Evolutionary conservation across 176 grass and related monocot genomes (phyloP).

Genomic region (Oryza punctata): DNA sequence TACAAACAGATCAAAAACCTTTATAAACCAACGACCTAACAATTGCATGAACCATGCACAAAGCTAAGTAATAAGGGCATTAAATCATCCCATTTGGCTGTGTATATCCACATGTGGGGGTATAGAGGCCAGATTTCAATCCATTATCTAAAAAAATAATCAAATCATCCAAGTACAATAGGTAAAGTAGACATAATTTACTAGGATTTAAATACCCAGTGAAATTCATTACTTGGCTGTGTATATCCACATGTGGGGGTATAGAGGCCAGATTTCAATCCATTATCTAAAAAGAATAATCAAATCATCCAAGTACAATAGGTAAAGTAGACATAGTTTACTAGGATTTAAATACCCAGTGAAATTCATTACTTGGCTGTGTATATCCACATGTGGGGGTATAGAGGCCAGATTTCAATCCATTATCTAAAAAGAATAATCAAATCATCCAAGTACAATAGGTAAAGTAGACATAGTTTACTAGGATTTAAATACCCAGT

Average conservation of each 20-base stretch:
- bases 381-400: too few species aligned
- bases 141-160: too few species aligned
- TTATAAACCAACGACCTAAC: not conserved
- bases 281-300: too few species aligned
- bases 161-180: not conserved
- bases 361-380: not conserved
- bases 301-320: not conserved
- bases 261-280: too few species aligned
- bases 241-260: too few species aligned
- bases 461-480: slow-evolving; percentile 6
- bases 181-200: slow-evolving; percentile 8
- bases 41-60: slow-evolving; percentile 25
- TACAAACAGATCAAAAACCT: not conserved
- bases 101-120: too few species aligned
- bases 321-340: slow-evolving; percentile 6
- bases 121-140: too few species aligned
- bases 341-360: not conserved
- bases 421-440: too few species aligned
- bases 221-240: not conserved
- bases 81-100: slow-evolving; percentile 3
- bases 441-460: not conserved
- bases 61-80: not conserved
- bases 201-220: not conserved
- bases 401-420: too few species aligned
- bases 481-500: not conserved